Evolutionary conservation across 2,329 filamentous ascomycete species (phyloP).

Genomic region (Chaetothyriales sp.): DNA sequence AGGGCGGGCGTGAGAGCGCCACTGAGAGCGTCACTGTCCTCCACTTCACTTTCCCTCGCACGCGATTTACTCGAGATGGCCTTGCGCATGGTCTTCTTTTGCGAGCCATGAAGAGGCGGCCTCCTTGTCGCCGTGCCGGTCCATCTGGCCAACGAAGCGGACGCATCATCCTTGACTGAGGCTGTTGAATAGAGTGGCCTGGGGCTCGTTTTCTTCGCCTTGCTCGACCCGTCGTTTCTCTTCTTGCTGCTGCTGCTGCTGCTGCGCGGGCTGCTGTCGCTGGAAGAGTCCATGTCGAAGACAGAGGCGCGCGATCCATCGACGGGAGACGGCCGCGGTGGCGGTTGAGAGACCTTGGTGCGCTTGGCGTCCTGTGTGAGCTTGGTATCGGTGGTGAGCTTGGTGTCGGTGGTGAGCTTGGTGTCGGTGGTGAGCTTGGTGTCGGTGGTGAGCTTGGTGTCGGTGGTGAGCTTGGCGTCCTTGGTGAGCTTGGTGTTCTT

Average conservation of each 20-base stretch:
- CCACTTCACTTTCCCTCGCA: background rate
- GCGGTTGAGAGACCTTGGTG: background rate
- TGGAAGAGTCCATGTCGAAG: constrained; percentile 19
- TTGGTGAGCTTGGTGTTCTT: background rate
- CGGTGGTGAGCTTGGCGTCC: no score
- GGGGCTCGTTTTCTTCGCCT: background rate
- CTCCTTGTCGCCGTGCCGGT: background rate
- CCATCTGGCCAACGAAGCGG: background rate
- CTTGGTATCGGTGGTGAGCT: background rate
- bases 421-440: no score
- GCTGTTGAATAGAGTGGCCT: background rate
- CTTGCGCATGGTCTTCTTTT: background rate
- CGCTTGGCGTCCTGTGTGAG: background rate
- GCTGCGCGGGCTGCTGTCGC: constrained; percentile 10
- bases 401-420: no score
- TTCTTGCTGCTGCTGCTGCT: constrained; percentile 14
- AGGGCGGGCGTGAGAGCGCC: background rate
- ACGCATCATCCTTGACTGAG: background rate
- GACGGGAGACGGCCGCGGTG: background rate
- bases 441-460: no score
- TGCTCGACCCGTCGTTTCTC: constrained; percentile 2
- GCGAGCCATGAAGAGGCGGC: background rate
- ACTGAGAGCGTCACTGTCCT: background rate
- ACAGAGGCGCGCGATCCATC: constrained; percentile 1
- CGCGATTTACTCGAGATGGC: background rate